A percentile compares a stretch with the other conserved stretches of the same genome.
phyloP scores from a whole-genome alignment of 2,329 filamentous ascomycete genomes.

The Ophiobolus disseminans region DNA sequence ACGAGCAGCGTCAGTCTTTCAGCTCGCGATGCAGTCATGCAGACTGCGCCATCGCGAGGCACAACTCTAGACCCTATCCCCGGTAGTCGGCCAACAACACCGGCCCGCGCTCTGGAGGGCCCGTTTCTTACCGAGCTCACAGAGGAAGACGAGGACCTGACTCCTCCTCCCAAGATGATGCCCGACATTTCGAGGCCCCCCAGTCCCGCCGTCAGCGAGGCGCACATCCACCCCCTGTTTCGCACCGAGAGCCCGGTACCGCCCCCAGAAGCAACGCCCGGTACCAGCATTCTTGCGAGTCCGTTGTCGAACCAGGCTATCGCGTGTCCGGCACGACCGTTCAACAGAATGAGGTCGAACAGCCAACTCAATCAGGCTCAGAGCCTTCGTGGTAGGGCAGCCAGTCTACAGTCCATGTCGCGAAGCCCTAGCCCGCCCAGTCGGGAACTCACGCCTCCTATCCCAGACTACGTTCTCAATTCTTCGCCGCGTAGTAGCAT shows the following conservation, averaged over 20 bases:
- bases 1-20: conserved; percentile 71
- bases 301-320: conserved; percentile 72
- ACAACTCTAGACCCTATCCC: conserved; percentile 75
- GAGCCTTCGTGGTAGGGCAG: conserved; percentile 31
- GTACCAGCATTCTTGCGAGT: conserved; percentile 74
- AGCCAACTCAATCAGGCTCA: conserved; percentile 35
- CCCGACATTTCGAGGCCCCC: conserved; percentile 45
- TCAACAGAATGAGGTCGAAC: conserved; percentile 48
- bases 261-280: conserved; percentile 68
- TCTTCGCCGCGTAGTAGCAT: conserved; percentile 50
- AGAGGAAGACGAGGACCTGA: conserved; percentile 37
- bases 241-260: conserved; percentile 73
- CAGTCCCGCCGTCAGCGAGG: conserved; percentile 60
- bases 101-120: conserved; percentile 65
- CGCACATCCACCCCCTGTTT: conserved; percentile 80
- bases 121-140: conserved; percentile 47
- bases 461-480: conserved; percentile 54
- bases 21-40: conserved; percentile 58
- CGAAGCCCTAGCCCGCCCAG: conserved; percentile 46
- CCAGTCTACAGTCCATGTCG: conserved; percentile 27
- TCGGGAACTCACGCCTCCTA: conserved; percentile 50
- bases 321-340: conserved; percentile 42
- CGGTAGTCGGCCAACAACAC: conserved; percentile 70
- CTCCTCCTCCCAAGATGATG: conserved; percentile 42
- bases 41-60: conserved; percentile 48